Evolutionary conservation across 108 stramenopile genomes (phyloP).

Genomic region (Nitzschia sp.): DNA sequence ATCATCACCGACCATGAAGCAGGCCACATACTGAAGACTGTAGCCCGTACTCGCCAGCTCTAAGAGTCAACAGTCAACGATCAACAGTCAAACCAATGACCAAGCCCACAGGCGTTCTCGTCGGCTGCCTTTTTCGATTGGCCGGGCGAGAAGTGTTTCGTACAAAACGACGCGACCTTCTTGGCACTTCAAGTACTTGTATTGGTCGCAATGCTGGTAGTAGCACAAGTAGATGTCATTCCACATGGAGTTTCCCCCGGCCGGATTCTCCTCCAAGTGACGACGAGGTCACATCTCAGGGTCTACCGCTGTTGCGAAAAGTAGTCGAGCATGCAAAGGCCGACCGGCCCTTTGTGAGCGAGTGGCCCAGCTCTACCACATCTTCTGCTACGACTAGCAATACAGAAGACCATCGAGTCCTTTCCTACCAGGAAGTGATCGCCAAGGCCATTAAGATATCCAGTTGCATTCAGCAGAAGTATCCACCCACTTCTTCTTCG

Average conservation of each 20-base stretch:
- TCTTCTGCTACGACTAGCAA: background rate
- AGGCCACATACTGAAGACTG: no score
- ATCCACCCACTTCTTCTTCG: background rate
- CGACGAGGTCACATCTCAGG: conserved; percentile 1
- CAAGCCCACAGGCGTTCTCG: no score
- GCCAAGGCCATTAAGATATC: conserved; percentile 11
- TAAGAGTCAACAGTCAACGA: no score
- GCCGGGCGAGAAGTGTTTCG: no score
- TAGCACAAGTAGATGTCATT: no score
- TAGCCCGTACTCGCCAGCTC: no score
- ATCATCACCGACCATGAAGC: no score
- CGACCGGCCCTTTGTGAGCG: conserved; percentile 16
- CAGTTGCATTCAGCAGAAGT: conserved; percentile 1
- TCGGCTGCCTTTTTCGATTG: no score
- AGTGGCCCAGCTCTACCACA: background rate
- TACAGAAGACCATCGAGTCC: background rate
- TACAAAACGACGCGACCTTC: background rate
- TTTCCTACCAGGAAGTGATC: conserved; percentile 13
- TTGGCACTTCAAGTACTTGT: no score
- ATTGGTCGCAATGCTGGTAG: no score
- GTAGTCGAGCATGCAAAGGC: conserved; percentile 23
- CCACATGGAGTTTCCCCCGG: conserved; percentile 16
- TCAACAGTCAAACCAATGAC: no score
- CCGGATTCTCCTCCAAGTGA: conserved; percentile 10
- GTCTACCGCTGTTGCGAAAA: conserved; percentile 21